phyloP scores from a whole-genome alignment of 306 rosid species.

The Chamaecrista fasciculata region DNA sequence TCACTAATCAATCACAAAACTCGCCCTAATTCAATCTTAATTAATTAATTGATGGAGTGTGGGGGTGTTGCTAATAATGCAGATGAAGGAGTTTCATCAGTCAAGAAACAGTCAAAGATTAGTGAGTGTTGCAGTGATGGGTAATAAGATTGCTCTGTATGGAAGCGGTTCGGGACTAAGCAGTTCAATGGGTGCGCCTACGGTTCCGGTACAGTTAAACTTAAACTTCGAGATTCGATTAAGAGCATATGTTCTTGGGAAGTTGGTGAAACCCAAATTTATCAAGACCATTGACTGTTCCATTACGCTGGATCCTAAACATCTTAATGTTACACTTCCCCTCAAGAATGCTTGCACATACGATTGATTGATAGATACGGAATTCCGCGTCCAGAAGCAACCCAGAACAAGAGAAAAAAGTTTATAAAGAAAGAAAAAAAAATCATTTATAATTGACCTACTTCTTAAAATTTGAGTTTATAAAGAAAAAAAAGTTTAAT shows the following conservation, averaged over 20 bases:
- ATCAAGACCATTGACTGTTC: constrained; percentile 56
- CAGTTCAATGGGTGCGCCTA: constrained; percentile 64
- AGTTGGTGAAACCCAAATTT: constrained; percentile 84
- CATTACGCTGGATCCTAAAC: constrained; percentile 61
- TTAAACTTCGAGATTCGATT: constrained; percentile 61
- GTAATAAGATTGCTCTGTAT: constrained; percentile 67
- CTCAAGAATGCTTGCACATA: constrained; percentile 68
- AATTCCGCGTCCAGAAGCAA: neutral
- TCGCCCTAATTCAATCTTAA: too few relatives aligned
- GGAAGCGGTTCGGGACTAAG: constrained; percentile 81
- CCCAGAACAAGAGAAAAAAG: neutral
- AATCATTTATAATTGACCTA: too few relatives aligned
- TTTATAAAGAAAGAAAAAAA: neutral
- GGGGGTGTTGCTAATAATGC: constrained; percentile 31
- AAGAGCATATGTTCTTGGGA: constrained; percentile 81
- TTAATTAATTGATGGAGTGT: neutral
- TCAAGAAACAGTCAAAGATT: constrained; percentile 69
- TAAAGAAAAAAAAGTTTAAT: too few relatives aligned
- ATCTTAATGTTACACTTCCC: constrained; percentile 48
- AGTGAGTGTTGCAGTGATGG: constrained; percentile 54
- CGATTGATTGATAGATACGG: constrained; percentile 37
- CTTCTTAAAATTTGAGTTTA: too few relatives aligned
- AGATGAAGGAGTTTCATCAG: constrained; percentile 71
- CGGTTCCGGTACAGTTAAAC: constrained; percentile 60
- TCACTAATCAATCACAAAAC: neutral